These are phyloP conservation scores for Neonectria punicea DNA, from an alignment of 2,329 filamentous ascomycete genomes.

Conservation along the genomic window DNA sequence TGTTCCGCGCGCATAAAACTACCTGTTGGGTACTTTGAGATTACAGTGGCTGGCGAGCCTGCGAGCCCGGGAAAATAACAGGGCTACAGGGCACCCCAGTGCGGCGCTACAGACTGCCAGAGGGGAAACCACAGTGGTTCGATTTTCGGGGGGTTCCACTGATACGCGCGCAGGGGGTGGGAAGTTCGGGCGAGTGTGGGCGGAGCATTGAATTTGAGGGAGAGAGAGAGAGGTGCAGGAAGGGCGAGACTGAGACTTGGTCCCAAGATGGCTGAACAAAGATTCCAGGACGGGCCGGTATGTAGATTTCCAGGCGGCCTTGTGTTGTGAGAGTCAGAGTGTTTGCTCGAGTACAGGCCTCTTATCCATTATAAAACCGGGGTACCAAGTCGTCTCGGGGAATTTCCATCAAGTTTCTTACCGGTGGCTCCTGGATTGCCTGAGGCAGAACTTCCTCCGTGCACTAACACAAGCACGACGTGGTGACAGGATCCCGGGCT, in stretches of 20 bases:
- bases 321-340: background rate
- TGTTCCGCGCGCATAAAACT: conserved; percentile 14
- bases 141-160: conserved; percentile 44
- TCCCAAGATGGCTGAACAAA: background rate
- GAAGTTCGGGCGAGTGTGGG: conserved; percentile 6
- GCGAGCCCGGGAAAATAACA: conserved; percentile 37
- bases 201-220: conserved; percentile 6
- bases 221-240: background rate
- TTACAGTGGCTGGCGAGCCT: conserved; percentile 25
- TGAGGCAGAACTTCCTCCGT: conserved; percentile 13
- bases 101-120: conserved; percentile 15
- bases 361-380: background rate
- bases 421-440: background rate
- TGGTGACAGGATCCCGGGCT: background rate
- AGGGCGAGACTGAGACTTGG: background rate
- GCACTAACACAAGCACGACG: background rate
- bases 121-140: conserved; percentile 33
- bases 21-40: conserved; percentile 9
- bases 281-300: background rate
- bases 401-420: background rate
- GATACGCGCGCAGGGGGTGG: conserved; percentile 2
- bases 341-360: background rate
- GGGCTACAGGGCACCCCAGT: conserved; percentile 34
- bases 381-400: background rate
- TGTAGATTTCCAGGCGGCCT: background rate